Conservation (phyloP, 164 flowering plant genomes). For the Macadamia tetraphylla region DNA sequence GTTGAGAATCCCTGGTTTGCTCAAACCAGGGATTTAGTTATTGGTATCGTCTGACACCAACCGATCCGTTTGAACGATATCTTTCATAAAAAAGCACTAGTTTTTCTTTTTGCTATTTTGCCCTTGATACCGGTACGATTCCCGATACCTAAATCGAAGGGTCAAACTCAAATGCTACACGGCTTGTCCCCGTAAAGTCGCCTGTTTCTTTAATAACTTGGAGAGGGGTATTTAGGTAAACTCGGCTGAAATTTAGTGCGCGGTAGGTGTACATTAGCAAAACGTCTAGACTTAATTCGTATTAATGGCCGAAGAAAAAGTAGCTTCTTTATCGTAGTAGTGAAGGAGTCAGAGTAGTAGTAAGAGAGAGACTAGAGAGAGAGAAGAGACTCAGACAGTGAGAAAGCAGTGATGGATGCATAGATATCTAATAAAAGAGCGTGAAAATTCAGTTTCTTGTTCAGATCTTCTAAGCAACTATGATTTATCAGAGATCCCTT, state of each 20-base stretch:
- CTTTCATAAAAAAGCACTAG: too few relatives aligned
- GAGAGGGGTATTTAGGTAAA: not conserved
- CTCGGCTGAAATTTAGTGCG: constrained; percentile 1
- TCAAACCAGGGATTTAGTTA: too few relatives aligned
- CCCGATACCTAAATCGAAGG: too few relatives aligned
- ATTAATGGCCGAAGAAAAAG: constrained; percentile 13
- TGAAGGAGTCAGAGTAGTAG: constrained; percentile 1
- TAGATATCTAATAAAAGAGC: constrained; percentile 6
- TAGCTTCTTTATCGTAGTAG: not conserved
- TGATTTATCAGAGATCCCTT: constrained; percentile 5
- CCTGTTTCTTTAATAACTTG: too few relatives aligned
- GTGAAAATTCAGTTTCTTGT: constrained; percentile 17
- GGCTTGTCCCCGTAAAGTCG: too few relatives aligned
- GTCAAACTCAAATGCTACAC: too few relatives aligned
- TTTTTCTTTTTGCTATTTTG: too few relatives aligned
- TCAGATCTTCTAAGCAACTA: constrained; percentile 12
- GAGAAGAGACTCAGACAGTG: not conserved
- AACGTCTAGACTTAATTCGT: constrained; percentile 5
- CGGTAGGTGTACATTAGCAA: constrained; percentile 16
- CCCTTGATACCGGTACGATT: too few relatives aligned
- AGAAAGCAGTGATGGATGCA: not conserved
- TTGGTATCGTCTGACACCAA: too few relatives aligned
- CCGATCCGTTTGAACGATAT: too few relatives aligned
- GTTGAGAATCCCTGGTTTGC: too few relatives aligned
- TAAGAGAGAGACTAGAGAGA: too few relatives aligned